Base-by-base conservation (phyloP, 352 stramenopile genomes). In the Hyaloperonospora arabidopsidis region DNA sequence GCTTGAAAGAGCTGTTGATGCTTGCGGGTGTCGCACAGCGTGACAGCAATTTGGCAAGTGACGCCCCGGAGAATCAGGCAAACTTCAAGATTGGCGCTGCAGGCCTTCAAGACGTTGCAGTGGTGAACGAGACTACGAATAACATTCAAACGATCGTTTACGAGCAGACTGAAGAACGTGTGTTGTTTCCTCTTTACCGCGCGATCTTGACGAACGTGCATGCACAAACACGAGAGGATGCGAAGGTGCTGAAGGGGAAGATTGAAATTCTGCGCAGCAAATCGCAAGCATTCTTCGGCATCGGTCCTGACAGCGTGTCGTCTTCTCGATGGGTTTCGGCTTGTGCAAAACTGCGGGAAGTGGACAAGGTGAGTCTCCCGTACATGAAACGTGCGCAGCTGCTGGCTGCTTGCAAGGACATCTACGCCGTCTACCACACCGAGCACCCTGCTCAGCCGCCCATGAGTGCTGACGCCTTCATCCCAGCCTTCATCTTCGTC, bases 401-500 rank as follows among this genome's bases (percentile, higher is more conserved):
- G 25, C 65, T 94, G 11, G 66, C 66, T 4, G 72, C 78, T 1
- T 89, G 79, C 56, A 90, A 94, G 53, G 79, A 90, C 54, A 94
- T 94, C 51, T 94, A 94, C 59, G 68, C 53, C 5, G 63, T 89
- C 10, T 90, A 79, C 29, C 76, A 90, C 53, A 62, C 54, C 0
- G 84, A 94, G 50, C 81, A 92, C 35, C 76, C 78, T 2, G 71
- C 49, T 1, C 81, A 87, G 36, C 40, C 77, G n/a, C 80, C 82
- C 18, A 92, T 94, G 81, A 91, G 69, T 36, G 84, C 81, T 15
- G 84, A 94, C 54, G 79, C 87, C 12, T 94, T 94, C 36, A 92
- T 94, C 28, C 84, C 84, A 8, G 82, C 77, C 2, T 94, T 94
- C 63, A 94, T 94, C 49, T 94, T 84, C 68, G 79, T 92, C 51